Conservation (phyloP, 768 basidiomycete species). For the Naganishia randhawae region DNA sequence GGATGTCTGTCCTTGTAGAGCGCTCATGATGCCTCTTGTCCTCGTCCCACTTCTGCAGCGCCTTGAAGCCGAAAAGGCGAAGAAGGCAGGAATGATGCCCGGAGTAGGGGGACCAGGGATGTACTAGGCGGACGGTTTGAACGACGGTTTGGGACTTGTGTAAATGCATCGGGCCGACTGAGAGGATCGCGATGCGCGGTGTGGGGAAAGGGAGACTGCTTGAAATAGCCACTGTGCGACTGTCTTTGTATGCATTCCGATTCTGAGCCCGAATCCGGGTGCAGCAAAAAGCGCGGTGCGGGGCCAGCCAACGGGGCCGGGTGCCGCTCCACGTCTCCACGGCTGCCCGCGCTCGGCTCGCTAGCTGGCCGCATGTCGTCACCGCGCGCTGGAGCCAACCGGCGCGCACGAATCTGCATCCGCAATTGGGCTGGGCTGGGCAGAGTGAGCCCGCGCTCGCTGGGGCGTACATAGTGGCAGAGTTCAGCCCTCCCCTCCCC, state of each 20-base stretch:
- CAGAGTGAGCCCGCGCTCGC: too few relatives aligned
- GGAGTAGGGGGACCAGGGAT: not conserved
- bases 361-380: too few relatives aligned
- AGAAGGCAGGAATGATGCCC: slow-evolving; percentile 16
- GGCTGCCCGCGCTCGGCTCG: too few relatives aligned
- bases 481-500: too few relatives aligned
- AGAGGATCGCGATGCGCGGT: too few relatives aligned
- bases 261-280: not conserved
- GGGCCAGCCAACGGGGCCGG: not conserved
- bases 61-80: slow-evolving; percentile 19
- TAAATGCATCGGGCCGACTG: not conserved
- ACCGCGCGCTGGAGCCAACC: not conserved
- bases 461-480: too few relatives aligned
- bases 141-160: not conserved
- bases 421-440: too few relatives aligned
- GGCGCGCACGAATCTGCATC: not conserved
- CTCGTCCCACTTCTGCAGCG: not conserved
- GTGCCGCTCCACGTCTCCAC: too few relatives aligned
- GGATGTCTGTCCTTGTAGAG: too few relatives aligned
- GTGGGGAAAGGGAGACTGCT: not conserved
- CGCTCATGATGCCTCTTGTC: not conserved
- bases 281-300: not conserved
- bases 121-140: slow-evolving; percentile 5
- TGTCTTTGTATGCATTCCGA: not conserved
- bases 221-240: not conserved